A percentile compares a stretch with the other conserved stretches of the same genome.
These are phyloP conservation scores for Teratosphaeria epicoccoides DNA, from an alignment of 2,329 filamentous ascomycete genomes.

Conservation along the genomic window DNA sequence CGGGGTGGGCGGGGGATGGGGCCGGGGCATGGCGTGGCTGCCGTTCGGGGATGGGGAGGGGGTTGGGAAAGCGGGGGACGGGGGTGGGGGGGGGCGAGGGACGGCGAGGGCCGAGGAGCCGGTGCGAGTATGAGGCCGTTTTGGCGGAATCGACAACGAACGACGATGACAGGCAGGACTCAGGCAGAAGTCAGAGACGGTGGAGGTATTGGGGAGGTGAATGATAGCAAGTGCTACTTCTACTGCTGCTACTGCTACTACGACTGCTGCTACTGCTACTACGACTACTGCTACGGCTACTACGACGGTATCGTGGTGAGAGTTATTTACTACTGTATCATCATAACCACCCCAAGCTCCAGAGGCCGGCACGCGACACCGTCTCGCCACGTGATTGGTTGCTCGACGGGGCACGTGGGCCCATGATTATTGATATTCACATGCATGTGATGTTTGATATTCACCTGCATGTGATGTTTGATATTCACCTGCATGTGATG, in stretches of 20 bases:
- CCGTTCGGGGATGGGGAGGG: not conserved
- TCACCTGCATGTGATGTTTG: not conserved
- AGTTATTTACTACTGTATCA: too few relatives aligned
- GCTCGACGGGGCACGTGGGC: not conserved
- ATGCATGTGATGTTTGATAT: not conserved
- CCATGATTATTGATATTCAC: not conserved
- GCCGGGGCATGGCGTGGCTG: slow-evolving; percentile 51
- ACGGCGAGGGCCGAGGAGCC: slow-evolving; percentile 16
- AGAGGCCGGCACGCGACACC: not conserved
- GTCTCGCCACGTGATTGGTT: not conserved
- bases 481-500: too few relatives aligned
- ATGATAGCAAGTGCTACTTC: too few relatives aligned
- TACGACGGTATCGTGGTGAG: too few relatives aligned
- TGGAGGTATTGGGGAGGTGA: too few relatives aligned
- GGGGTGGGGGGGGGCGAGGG: not conserved
- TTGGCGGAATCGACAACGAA: not conserved
- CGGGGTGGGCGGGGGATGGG: slow-evolving; percentile 61
- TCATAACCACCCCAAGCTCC: too few relatives aligned
- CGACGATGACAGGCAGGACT: too few relatives aligned
- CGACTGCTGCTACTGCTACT: too few relatives aligned
- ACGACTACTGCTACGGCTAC: too few relatives aligned
- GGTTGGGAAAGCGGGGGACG: slow-evolving; percentile 16
- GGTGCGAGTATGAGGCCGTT: slow-evolving; percentile 15
- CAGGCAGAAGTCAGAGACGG: too few relatives aligned
- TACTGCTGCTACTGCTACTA: too few relatives aligned